Conservation (phyloP, 2,329 filamentous ascomycete species). For the Talaromyces sp. region DNA sequence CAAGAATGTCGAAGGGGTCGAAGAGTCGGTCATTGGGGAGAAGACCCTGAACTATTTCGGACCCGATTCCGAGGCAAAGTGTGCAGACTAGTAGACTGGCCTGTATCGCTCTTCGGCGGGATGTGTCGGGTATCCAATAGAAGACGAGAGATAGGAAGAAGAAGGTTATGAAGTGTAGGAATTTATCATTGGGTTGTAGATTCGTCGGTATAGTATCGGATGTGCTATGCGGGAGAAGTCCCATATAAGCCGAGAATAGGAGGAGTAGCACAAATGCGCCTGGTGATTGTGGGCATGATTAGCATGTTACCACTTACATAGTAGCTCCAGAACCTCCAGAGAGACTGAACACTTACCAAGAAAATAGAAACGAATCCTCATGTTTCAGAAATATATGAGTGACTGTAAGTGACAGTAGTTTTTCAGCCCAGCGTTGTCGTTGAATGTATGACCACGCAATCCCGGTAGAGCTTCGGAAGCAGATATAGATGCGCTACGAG, state of each 20-base stretch:
- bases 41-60: constrained; percentile 54
- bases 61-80: constrained; percentile 51
- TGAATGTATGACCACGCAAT: not conserved
- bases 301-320: not conserved
- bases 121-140: constrained; percentile 96
- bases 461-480: not conserved
- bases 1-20: constrained; percentile 79
- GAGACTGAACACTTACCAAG: constrained; percentile 60
- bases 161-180: constrained; percentile 81
- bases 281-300: constrained; percentile 32
- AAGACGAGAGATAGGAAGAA: constrained; percentile 78
- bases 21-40: constrained; percentile 67
- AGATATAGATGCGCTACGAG: not conserved
- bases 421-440: not conserved
- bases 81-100: constrained; percentile 79
- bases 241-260: constrained; percentile 70
- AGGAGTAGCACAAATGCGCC: constrained; percentile 64
- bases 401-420: not conserved
- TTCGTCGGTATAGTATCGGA: constrained; percentile 37
- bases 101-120: constrained; percentile 76
- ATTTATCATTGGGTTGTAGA: constrained; percentile 75
- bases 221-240: constrained; percentile 57
- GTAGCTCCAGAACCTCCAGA: not conserved
- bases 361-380: constrained; percentile 85
- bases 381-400: constrained; percentile 29